Conservation (phyloP, 2,329 filamentous ascomycete genomes). For the Sporothrix sp. region DNA sequence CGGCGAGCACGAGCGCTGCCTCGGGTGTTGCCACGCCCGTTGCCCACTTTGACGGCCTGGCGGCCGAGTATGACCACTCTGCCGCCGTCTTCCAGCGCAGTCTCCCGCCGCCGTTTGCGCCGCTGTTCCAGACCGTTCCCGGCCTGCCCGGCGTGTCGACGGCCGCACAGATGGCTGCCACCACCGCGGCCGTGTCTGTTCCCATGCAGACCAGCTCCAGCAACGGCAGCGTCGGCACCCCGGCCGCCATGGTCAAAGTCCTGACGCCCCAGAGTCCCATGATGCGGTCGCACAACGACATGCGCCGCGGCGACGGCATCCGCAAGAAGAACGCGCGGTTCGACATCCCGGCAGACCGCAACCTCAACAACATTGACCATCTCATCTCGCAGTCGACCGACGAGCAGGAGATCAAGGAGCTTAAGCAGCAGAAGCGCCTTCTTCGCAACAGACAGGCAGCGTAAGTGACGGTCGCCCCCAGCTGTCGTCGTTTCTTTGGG, state of each 20-base stretch:
- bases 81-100: slow-evolving; percentile 42
- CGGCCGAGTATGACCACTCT: slow-evolving; percentile 44
- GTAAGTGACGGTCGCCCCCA: slow-evolving; percentile 45
- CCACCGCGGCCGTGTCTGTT: slow-evolving; percentile 10
- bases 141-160: slow-evolving; percentile 44
- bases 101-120: slow-evolving; percentile 45
- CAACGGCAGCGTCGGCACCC: slow-evolving; percentile 36
- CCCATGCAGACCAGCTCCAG: slow-evolving; percentile 14
- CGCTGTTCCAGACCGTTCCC: slow-evolving; percentile 31
- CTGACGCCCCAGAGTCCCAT: slow-evolving; percentile 59
- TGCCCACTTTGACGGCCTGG: slow-evolving; percentile 55
- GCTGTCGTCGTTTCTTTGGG: slow-evolving; percentile 15
- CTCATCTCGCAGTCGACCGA: slow-evolving; percentile 81
- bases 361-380: slow-evolving; percentile 87
- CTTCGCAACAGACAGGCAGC: slow-evolving; percentile 93
- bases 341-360: slow-evolving; percentile 90
- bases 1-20: slow-evolving; percentile 31
- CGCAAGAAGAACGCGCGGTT: slow-evolving; percentile 98
- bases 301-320: slow-evolving; percentile 75
- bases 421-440: slow-evolving; percentile 96
- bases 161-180: neutral
- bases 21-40: slow-evolving; percentile 68
- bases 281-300: slow-evolving; percentile 65
- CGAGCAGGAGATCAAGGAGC: slow-evolving; percentile 90
- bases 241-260: slow-evolving; percentile 40